Evolutionary conservation across 2,329 filamentous ascomycete species (phyloP), one percentile per base, ranked within the genome.

Genomic region (Cercospora berteroae): DNA sequence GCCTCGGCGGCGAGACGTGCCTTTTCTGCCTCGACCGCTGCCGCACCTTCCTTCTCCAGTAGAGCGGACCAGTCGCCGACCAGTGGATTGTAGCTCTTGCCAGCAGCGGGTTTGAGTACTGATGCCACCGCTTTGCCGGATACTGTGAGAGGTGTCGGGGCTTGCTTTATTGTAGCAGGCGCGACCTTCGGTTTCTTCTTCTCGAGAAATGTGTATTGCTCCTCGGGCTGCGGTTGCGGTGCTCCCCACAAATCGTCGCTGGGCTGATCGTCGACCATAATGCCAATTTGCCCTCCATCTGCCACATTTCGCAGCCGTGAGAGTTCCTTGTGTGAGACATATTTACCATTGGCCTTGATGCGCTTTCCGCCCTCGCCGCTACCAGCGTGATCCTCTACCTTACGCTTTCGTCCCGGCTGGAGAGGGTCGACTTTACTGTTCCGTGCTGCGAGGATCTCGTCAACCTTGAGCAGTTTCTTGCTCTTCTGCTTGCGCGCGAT

Each of bases 31-130:
- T 90, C 90, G 1, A 97, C 83, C 13, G 90, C 94, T 80, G 91
- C 92, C 65, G 89, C 86, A 56, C 92, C 91, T 79, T 96, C 92
- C 50, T 87, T 84, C 20, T 86, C 85, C 55, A 97, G 82, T 16
- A 94, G 87, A 8, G 87, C 85, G 74, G 94, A 90, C 85, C 96
- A 99, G 70, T 97, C 93, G 70, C 88, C 86, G 73, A 96, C 96
- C 5, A 87, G 83, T 0, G 95, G 95, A 78, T 99, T 99, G 82
- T 99, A 99, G 74, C 92, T 96, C 79, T 90, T 92, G 67, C 92
- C 93, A 16, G 90, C 92, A 6, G 88, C 86, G 1, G 95, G 95
- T 75, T 89, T 91, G 69, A 86, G 84, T 0, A 99, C 90, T 2
- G 93, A 89, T 1, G 92, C 91, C 8, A 96, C 83, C 0, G 86